A percentile compares a stretch with the other conserved stretches of the same genome.
phyloP scores from a whole-genome alignment of 2,329 filamentous ascomycete genomes.

The Pseudocercospora crystallina region DNA sequence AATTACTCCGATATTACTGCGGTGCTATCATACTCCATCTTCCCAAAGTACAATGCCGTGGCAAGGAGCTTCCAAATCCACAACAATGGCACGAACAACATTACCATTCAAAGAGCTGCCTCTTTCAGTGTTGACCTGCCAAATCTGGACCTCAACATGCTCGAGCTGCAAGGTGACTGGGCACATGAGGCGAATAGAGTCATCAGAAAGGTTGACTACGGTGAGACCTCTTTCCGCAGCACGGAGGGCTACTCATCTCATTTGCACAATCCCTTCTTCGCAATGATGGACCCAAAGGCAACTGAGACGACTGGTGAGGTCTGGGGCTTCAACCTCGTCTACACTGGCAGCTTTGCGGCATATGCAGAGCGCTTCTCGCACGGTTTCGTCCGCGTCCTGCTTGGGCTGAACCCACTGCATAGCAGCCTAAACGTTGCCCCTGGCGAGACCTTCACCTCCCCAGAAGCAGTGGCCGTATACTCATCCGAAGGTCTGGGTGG shows the following conservation, averaged over 20 bases:
- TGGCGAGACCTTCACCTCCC: constrained; percentile 59
- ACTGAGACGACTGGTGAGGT: constrained; percentile 62
- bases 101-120: constrained; percentile 46
- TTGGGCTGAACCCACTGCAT: constrained; percentile 62
- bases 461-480: constrained; percentile 63
- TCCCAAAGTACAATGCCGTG: constrained; percentile 61
- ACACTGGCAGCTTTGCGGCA: constrained; percentile 62
- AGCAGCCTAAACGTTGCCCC: constrained; percentile 58
- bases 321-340: constrained; percentile 65
- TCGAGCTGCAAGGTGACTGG: constrained; percentile 65
- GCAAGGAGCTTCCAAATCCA: constrained; percentile 62
- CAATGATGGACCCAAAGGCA: constrained; percentile 55
- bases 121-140: constrained; percentile 64
- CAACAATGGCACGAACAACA: constrained; percentile 54
- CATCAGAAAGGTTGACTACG: constrained; percentile 57
- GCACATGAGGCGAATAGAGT: constrained; percentile 55
- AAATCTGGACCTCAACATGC: constrained; percentile 60
- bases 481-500: constrained; percentile 59
- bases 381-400: constrained; percentile 58
- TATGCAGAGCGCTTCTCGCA: constrained; percentile 64
- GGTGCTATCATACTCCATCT: constrained; percentile 63
- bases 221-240: constrained; percentile 58
- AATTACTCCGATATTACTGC: constrained; percentile 59
- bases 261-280: constrained; percentile 64
- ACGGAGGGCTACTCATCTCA: constrained; percentile 63